phyloP scores from a whole-genome alignment of 2,329 filamentous ascomycete species.

The Alternaria infectoria region DNA sequence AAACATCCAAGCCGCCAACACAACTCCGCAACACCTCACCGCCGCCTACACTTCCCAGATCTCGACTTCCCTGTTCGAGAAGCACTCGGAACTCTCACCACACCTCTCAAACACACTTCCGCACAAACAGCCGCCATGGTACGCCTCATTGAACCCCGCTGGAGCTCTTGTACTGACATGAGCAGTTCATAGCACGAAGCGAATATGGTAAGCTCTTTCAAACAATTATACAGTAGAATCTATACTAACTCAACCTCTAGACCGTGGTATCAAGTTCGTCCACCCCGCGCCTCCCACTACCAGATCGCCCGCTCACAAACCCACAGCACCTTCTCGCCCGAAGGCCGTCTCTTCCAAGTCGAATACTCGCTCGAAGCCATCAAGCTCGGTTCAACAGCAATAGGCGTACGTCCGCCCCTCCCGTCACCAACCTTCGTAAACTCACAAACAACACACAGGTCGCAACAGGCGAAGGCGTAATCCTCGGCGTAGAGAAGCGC shows the following conservation, averaged over 20 bases:
- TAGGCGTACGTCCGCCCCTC: conserved; percentile 79
- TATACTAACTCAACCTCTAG: conserved; percentile 56
- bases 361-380: conserved; percentile 99
- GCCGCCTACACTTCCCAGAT: background rate
- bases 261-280: conserved; percentile 95
- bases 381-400: conserved; percentile 98
- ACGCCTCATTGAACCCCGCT: conserved; percentile 30
- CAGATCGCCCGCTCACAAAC: conserved; percentile 30
- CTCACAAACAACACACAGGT: conserved; percentile 57
- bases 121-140: conserved; percentile 40
- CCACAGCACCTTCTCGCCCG: conserved; percentile 93
- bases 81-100: background rate
- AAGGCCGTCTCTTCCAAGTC: conserved; percentile 99
- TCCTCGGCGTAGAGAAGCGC: conserved; percentile 98
- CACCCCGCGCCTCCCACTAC: conserved; percentile 16
- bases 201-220: conserved; percentile 83
- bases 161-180: conserved; percentile 41
- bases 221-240: conserved; percentile 6
- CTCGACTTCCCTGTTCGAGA: background rate
- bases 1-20: conserved; percentile 26
- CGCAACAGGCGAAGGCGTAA: conserved; percentile 91
- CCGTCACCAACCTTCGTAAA: too few species aligned
- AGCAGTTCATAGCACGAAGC: conserved; percentile 95
- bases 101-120: background rate
- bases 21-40: conserved; percentile 5